Base-by-base conservation (phyloP, 345 rosid species). In the Viola odorata region DNA sequence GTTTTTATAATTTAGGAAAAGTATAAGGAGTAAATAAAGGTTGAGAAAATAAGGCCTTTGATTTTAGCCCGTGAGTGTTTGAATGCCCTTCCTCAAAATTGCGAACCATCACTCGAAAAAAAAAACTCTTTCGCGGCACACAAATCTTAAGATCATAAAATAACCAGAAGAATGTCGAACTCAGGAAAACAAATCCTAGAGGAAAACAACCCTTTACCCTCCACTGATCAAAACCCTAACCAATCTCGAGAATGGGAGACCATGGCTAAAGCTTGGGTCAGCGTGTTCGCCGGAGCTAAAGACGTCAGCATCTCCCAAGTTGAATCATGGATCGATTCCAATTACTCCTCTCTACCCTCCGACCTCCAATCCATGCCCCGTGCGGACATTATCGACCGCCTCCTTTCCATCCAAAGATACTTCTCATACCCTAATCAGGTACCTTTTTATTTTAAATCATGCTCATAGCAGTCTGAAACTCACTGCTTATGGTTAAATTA, bases 241-340 rank as follows among this genome's bases (percentile, higher is more conserved):
- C 96, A 81, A 53, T 64, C 96, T 12, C 87, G 86, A 57, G 97
- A 84, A 80, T 94, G 99, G 99, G 88, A 84, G 67, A 78, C 87
- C 13, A 80, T 94, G 96, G 97, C 97, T 47, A 76, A 74, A 58
- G 94, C 95, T 9, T 94, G 99, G 96, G 73, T 89, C 51, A 53
- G 77, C 37, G 88, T 97, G 3, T 92, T 94, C 75, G 87, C 97
- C 0, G 97, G 88, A 61, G 96, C 88, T 3, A 85, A 82, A 68
- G 82, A 85, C 45, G 91, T 89, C 32, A 83, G 76, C 69, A 73
- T 50, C 55, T 40, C 58, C 64, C 88, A 89, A 67, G 90, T 92
- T 53, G 96, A 92, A 71, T 68, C 77, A n/a, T 90, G 98, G 98
- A 78, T 92, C 61, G 95, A 84, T 63, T 77, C 90, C 59, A 92